Conservation (phyloP, 1,284 basidiomycete genomes). For the Ceratobasidium sp. region DNA sequence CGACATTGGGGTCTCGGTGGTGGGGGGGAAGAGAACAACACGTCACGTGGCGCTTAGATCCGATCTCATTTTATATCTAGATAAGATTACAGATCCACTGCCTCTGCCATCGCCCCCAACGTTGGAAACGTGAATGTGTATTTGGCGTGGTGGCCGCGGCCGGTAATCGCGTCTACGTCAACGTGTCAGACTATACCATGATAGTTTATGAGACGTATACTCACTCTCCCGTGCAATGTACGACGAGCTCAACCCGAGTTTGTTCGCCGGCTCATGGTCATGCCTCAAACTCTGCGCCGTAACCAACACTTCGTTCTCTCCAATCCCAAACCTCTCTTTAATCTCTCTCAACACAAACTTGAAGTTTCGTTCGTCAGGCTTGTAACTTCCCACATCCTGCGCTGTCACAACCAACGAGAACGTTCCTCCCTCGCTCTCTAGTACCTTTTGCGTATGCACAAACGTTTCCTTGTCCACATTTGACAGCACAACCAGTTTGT, state of each 20-base stretch:
- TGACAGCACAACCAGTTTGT: conserved; percentile 77
- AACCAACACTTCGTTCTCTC: conserved; percentile 65
- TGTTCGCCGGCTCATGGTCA: conserved; percentile 69
- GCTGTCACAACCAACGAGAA: conserved; percentile 77
- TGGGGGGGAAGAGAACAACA: conserved; percentile 31
- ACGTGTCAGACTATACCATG: conserved; percentile 49
- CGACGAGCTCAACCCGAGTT: conserved; percentile 66
- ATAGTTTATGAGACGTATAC: conserved; percentile 57
- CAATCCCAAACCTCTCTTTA: conserved; percentile 61
- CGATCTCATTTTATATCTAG: neutral
- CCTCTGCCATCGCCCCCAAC: conserved; percentile 67
- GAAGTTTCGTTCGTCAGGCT: conserved; percentile 63
- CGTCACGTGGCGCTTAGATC: conserved; percentile 38
- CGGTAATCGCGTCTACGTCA: conserved; percentile 45
- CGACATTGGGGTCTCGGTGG: conserved; percentile 28
- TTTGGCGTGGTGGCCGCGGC: conserved; percentile 34
- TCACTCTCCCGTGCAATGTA: conserved; percentile 72
- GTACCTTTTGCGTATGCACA: conserved; percentile 66
- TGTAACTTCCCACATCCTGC: conserved; percentile 75
- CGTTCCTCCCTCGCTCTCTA: conserved; percentile 66
- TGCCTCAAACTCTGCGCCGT: conserved; percentile 72
- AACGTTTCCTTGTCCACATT: conserved; percentile 79
- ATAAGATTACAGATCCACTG: conserved; percentile 53
- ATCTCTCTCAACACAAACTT: conserved; percentile 64
- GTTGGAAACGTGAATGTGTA: conserved; percentile 68